A percentile compares a stretch with the other conserved stretches of the same genome.
Conservation (phyloP, 805 yeast genomes). For the Scheffersomyces ergatensis region DNA sequence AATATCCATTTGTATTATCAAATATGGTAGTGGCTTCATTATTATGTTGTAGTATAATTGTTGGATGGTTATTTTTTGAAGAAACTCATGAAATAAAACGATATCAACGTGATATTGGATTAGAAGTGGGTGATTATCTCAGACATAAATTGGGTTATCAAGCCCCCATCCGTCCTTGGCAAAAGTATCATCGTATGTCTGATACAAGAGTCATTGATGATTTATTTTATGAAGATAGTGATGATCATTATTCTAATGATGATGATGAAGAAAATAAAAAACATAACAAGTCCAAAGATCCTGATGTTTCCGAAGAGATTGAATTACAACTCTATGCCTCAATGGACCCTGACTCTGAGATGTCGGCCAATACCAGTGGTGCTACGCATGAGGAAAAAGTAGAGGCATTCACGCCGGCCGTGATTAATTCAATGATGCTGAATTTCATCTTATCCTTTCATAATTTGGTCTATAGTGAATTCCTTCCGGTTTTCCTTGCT, state of each 20-base stretch:
- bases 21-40: conserved; percentile 19
- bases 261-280: background rate
- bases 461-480: conserved; percentile 47
- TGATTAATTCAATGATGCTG: conserved; percentile 26
- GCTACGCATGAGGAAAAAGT: conserved; percentile 2
- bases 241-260: background rate
- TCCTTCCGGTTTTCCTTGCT: conserved; percentile 54
- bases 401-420: conserved; percentile 20
- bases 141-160: background rate
- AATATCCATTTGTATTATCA: conserved; percentile 21
- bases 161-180: conserved; percentile 2
- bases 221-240: background rate
- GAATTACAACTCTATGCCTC: background rate
- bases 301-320: background rate
- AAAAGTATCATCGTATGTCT: background rate
- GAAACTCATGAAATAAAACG: conserved; percentile 15
- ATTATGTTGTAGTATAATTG: conserved; percentile 9
- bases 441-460: conserved; percentile 45
- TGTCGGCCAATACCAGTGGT: background rate
- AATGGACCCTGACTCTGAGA: background rate
- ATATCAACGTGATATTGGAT: conserved; percentile 14
- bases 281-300: background rate
- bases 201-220: background rate
- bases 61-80: conserved; percentile 20
- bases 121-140: conserved; percentile 6